Evolutionary conservation across 305 asterid genomes (phyloP), one percentile per base, ranked within the genome.

Genomic region (Fraxinus velutina): DNA sequence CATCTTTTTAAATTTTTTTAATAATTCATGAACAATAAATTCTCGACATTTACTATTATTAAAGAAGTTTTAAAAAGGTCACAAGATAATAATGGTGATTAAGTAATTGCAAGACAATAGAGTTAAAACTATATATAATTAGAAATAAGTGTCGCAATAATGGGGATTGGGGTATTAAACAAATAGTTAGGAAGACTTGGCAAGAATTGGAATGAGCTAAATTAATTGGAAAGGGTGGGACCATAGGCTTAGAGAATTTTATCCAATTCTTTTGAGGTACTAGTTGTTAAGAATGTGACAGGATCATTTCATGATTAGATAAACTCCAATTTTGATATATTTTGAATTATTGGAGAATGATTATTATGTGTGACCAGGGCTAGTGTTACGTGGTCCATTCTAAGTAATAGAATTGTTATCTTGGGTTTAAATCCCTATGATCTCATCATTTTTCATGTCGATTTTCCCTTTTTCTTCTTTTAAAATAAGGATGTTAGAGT

Each of bases 101-200:
- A 78, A 71, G 77, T 37, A 78, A 78, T 78, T 80, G 37, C 36
- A 27, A 50, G 75, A 60, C 21, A 21, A 60, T 17, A 55, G 33
- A 64, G 36, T 73, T 73, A 47, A 74, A 77, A 50, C 76, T 36
- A 72, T 62, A 66, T 34, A n/a, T 22, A 47, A 73, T 17, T 55
- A 17, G 13, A 24, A 39, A 76, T 64, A 27, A 47, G 62, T 82
- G 76, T 66, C 62, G 76, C 13, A 55, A 39, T 82, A 52, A 82
- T 82, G 15, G 82, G 55, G 81, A 81, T 82, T 76, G 75, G 39
- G 80, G 50, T 21, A 21, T 44, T 85, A 80, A 85, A 83, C 6
- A 84, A 85, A 74, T 76, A 76, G 5, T 66, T 74, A 7, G n/a
- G 77, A 78, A 70, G 84, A 84, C 85, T 80, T 80, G 82, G 81